Evolutionary conservation across 225 moss, liverwort and hornwort genomes (phyloP), one percentile per base, ranked within the genome.

Genomic region (Asterella californica): DNA sequence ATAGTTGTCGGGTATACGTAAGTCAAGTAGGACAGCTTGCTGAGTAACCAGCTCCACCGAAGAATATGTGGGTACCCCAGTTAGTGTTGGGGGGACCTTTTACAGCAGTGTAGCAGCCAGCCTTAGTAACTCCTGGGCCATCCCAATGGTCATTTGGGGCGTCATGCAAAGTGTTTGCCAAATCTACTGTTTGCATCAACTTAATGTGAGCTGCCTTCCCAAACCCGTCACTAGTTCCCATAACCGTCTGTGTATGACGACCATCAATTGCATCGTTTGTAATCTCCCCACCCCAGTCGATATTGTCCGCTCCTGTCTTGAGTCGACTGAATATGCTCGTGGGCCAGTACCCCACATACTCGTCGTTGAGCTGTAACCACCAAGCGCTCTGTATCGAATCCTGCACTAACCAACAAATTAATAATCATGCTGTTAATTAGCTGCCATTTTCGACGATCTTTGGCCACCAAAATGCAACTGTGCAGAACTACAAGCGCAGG

Each of bases 221-320:
- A 15, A 10, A 81, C 11, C 84, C 84, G 54, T 65, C 29, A 0
- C 9, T 60, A 3, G 82, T 85, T 21, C 85, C 85, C 85, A 82
- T 85, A 17, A 75, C 24, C 18, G 85, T 79, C 10, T 49, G 10
- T 2, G 82, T 82, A 25, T 82, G 82, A 33, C 21, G 34, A 36
- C 21, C 29, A 29, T 29, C 75, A 9, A 0, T 15, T 47, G 67
- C 42, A 11, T 70, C 22, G 79, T 82, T 78, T 18, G 68, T 33
- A 15, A 85, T 76, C 45, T 85, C 85, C 9, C 78, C 85, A 15
- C 82, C 82, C 81, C 82, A 85, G 22, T 79, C 6, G 57, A 85
- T 24, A 0, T 12, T 9, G 24, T 53, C 37, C 19, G 82, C 82
- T 42, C 64, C 64, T 29, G 27, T n/a, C 18, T 15, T 59, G 4